These are phyloP conservation scores for Leccinum subtestaceum DNA, from an alignment of 768 basidiomycete species.

Conservation along the genomic window DNA sequence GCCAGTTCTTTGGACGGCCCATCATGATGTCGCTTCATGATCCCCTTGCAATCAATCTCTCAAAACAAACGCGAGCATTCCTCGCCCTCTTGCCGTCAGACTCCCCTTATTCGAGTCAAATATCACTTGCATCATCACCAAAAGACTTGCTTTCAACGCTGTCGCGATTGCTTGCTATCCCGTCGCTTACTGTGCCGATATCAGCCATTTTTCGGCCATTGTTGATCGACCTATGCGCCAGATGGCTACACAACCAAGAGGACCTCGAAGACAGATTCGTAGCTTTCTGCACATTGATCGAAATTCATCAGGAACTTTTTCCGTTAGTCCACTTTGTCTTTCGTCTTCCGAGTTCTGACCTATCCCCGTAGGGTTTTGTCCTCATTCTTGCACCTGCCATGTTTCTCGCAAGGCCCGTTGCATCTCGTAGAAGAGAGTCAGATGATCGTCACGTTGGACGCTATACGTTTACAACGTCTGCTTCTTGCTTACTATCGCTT, in stretches of 20 bases:
- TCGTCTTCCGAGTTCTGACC: constrained; percentile 4
- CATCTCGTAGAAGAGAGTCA: constrained; percentile 37
- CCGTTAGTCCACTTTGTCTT: constrained; percentile 46
- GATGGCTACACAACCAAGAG: constrained; percentile 67
- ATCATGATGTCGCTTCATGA: constrained; percentile 11
- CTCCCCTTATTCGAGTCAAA: constrained; percentile 37
- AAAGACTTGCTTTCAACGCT: constrained; percentile 49
- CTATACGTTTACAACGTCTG: constrained; percentile 56
- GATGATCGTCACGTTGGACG: constrained; percentile 35
- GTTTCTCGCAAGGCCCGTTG: constrained; percentile 54
- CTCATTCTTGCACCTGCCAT: constrained; percentile 43
- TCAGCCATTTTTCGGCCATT: constrained; percentile 73
- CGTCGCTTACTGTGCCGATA: constrained; percentile 61
- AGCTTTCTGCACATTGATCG: constrained; percentile 61
- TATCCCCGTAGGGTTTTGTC: constrained; percentile 49
- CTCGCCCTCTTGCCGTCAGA: constrained; percentile 42
- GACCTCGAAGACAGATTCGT: constrained; percentile 50
- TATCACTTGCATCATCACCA: constrained; percentile 41
- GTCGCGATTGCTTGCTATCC: constrained; percentile 57
- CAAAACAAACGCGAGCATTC: constrained; percentile 49
- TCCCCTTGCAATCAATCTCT: constrained; percentile 59
- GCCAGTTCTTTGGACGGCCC: background rate
- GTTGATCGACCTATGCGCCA: constrained; percentile 71
- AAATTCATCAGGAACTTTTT: constrained; percentile 69
- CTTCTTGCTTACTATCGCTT: constrained; percentile 83